Evolutionary conservation across 768 basidiomycete species (phyloP), one percentile per base, ranked within the genome.

Genomic region (Clathrus columnatus): DNA sequence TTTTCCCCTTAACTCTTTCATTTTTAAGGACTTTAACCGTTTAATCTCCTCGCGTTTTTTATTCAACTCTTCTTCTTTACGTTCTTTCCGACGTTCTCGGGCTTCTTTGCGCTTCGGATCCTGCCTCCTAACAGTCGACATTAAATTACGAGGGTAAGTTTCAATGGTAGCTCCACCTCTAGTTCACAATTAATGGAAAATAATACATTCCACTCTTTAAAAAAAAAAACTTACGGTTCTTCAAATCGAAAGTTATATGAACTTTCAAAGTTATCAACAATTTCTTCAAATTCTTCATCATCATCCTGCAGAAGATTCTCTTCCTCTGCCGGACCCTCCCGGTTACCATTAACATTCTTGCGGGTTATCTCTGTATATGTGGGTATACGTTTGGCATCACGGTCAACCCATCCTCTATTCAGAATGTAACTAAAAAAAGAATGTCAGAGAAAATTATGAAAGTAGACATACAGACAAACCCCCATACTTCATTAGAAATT

Each of bases 221-320:
- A 45, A 21, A 6, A 20, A 24, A 17, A 26, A 23, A 83, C 91
- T 63, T 63, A 91, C 82, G 90, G 87, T 69, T 99, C 95, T 68
- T 99, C 95, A 67, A 91, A 99, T 51, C 96, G 83, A 72, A 96
- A 96, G 69, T 98, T 98, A 72, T 97, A 99, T 16, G 87, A 88
- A n/a, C 81, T 83, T 71, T 99, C 96, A 61, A 97, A 99, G 44
- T 81, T 81, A 26, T 96, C 94, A 5, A 84, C 87, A 59, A 89
- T 83, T 44, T 95, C 91, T 52, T 96, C 92, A 62, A 96, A 96
- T 17, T 87, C 79, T 30, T 84, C 82, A 5, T 87, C 85, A 8
- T 85, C 70, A 3, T 69, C 80, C 7, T 75, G 68, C 1, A 65
- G 65, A 36, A 73, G 70, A 0, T 65, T 65, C 14, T 59, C 63